Conservation (phyloP, 2,329 filamentous ascomycete species). For the Pseudocercospora musae region DNA sequence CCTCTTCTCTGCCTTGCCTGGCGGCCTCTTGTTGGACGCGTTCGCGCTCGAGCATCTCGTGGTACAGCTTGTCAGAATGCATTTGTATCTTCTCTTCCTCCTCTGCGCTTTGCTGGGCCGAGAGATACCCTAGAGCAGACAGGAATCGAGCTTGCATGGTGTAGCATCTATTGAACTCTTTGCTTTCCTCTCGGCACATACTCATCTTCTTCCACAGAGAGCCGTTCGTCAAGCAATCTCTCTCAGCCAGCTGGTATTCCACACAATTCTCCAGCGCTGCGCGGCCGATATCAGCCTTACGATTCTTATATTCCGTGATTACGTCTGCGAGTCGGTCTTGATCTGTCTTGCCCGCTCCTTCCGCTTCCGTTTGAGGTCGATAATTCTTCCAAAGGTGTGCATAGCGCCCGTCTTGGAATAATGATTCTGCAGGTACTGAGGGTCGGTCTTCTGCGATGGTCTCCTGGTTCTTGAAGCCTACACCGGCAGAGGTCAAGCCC, state of each 20-base stretch:
- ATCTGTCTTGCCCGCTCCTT: slow-evolving; percentile 67
- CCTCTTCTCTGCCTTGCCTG: slow-evolving; percentile 51
- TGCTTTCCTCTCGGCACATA: slow-evolving; percentile 76
- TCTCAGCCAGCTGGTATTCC: slow-evolving; percentile 77
- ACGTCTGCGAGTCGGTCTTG: slow-evolving; percentile 78
- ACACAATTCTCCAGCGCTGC: slow-evolving; percentile 93
- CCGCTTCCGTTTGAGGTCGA: slow-evolving; percentile 66
- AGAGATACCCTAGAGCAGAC: slow-evolving; percentile 83
- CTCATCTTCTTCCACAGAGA: slow-evolving; percentile 65
- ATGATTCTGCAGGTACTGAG: slow-evolving; percentile 51
- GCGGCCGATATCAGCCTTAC: slow-evolving; percentile 70
- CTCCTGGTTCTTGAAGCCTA: slow-evolving; percentile 22
- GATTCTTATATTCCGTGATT: slow-evolving; percentile 78
- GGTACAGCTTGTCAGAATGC: slow-evolving; percentile 88
- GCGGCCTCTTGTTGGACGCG: slow-evolving; percentile 67
- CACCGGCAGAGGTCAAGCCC: slow-evolving; percentile 24
- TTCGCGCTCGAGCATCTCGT: slow-evolving; percentile 82
- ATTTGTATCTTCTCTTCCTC: slow-evolving; percentile 86
- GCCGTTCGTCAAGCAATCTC: slow-evolving; percentile 75
- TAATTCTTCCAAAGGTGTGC: slow-evolving; percentile 94
- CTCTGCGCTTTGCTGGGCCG: slow-evolving; percentile 59
- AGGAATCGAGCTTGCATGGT: slow-evolving; percentile 87
- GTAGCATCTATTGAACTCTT: slow-evolving; percentile 80
- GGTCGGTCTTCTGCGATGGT: slow-evolving; percentile 32
- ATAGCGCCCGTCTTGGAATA: slow-evolving; percentile 68